These are phyloP conservation scores for Clonostachys sp. DNA, from an alignment of 2,329 filamentous ascomycete genomes.

Conservation along the genomic window DNA sequence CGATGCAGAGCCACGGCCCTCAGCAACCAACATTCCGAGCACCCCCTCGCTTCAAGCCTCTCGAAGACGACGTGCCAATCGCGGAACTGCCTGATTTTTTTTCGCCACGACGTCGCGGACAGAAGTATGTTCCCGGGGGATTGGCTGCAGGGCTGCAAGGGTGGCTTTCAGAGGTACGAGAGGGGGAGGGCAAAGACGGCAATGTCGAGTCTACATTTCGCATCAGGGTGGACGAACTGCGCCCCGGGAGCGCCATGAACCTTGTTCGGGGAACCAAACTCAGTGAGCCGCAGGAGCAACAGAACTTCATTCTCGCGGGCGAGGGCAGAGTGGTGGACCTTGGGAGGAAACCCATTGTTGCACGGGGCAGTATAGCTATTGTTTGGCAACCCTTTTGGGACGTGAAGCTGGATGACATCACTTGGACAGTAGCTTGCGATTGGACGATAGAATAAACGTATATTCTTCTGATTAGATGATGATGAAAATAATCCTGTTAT, in stretches of 20 bases:
- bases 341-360: conserved; percentile 17
- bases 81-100: conserved; percentile 19
- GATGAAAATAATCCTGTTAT: background rate
- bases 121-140: conserved; percentile 26
- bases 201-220: conserved; percentile 8
- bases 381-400: conserved; percentile 32
- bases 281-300: too few relatives aligned
- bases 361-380: conserved; percentile 20
- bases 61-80: conserved; percentile 9
- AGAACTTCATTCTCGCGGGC: conserved; percentile 22
- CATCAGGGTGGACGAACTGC: conserved; percentile 21
- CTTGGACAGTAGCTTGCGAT: conserved; percentile 31
- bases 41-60: conserved; percentile 31
- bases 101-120: conserved; percentile 28
- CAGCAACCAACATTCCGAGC: conserved; percentile 30
- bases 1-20: conserved; percentile 9
- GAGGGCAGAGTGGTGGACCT: conserved; percentile 29
- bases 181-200: conserved; percentile 16
- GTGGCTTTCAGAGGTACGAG: conserved; percentile 33
- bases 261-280: conserved; percentile 18
- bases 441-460: conserved; percentile 17
- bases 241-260: conserved; percentile 25
- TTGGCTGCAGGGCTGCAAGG: conserved; percentile 32
- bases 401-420: conserved; percentile 20
- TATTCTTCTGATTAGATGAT: background rate